Evolutionary conservation across 441 rosid genomes (phyloP).

Genomic region (Gossypium schwendimanii): DNA sequence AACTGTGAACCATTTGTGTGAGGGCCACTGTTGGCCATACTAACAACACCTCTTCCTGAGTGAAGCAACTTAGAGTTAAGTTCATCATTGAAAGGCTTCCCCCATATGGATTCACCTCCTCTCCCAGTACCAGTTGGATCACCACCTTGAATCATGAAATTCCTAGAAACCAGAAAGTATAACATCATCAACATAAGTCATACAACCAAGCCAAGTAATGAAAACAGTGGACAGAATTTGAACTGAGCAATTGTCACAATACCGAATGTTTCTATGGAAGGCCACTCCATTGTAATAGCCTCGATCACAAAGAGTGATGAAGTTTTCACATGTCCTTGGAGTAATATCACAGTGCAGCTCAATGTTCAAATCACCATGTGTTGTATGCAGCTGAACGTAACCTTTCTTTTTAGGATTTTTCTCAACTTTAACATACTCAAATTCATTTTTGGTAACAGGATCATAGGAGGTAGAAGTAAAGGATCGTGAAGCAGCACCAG

Average conservation of each 20-base stretch:
- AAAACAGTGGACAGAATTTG: background rate
- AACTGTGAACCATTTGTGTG: conserved; percentile 95
- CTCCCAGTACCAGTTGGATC: conserved; percentile 92
- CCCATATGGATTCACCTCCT: conserved; percentile 96
- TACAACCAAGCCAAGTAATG: background rate
- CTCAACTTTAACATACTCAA: conserved; percentile 77
- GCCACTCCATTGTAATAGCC: conserved; percentile 79
- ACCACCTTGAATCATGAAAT: conserved; percentile 98
- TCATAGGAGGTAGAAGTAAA: conserved; percentile 86
- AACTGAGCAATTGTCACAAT: conserved; percentile 11
- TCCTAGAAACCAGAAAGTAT: conserved; percentile 31
- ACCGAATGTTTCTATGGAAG: conserved; percentile 80
- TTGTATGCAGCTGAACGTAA: conserved; percentile 78
- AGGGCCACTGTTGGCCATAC: conserved; percentile 98
- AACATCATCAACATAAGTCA: background rate
- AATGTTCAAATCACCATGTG: conserved; percentile 88
- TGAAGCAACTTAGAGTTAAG: conserved; percentile 82
- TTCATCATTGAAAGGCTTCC: conserved; percentile 91
- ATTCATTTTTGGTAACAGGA: conserved; percentile 85
- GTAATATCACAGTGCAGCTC: conserved; percentile 91
- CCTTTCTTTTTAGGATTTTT: conserved; percentile 94
- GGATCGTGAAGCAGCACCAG: conserved; percentile 93
- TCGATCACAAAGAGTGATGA: conserved; percentile 76
- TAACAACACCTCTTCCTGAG: conserved; percentile 86
- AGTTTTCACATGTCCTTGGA: conserved; percentile 89